phyloP scores from a whole-genome alignment of 306 rosid genomes.

The Mimosa pudica region DNA sequence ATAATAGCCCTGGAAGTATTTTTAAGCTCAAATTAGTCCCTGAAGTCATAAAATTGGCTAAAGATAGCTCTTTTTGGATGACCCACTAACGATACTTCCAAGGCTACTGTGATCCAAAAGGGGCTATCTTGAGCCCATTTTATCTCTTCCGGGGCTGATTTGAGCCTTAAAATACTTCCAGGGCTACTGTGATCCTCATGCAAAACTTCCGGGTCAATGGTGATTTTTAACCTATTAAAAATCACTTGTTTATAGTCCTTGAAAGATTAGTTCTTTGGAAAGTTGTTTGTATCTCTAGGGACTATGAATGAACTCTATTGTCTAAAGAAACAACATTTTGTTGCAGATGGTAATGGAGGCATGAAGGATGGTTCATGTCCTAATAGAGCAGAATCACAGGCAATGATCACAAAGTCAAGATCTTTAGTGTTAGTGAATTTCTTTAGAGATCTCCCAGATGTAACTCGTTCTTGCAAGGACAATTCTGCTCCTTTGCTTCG shows the following conservation, averaged over 20 bases:
- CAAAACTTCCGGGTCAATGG: too few relatives aligned
- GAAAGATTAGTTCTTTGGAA: background rate
- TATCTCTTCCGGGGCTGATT: too few relatives aligned
- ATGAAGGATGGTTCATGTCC: constrained; percentile 75
- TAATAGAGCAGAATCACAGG: constrained; percentile 61
- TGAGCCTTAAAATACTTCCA: too few relatives aligned
- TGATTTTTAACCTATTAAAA: background rate
- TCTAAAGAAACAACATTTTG: background rate
- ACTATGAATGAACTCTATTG: background rate
- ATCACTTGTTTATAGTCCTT: background rate
- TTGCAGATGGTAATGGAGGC: constrained; percentile 69
- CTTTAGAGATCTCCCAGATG: constrained; percentile 52
- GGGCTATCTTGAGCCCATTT: too few relatives aligned
- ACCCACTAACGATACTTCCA: too few relatives aligned
- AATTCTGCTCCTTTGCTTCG: constrained; percentile 66
- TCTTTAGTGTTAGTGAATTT: constrained; percentile 70
- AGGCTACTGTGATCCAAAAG: too few relatives aligned
- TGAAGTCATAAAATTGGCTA: too few relatives aligned
- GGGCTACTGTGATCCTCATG: too few relatives aligned
- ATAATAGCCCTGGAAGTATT: too few relatives aligned
- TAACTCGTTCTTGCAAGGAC: constrained; percentile 62
- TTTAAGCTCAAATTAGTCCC: too few relatives aligned
- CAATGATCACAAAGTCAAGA: constrained; percentile 60
- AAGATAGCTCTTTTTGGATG: too few relatives aligned
- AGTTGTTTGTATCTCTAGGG: background rate